These are phyloP conservation scores for Penicillium sp. DNA, from an alignment of 2,329 filamentous ascomycete species.

Conservation along the genomic window DNA sequence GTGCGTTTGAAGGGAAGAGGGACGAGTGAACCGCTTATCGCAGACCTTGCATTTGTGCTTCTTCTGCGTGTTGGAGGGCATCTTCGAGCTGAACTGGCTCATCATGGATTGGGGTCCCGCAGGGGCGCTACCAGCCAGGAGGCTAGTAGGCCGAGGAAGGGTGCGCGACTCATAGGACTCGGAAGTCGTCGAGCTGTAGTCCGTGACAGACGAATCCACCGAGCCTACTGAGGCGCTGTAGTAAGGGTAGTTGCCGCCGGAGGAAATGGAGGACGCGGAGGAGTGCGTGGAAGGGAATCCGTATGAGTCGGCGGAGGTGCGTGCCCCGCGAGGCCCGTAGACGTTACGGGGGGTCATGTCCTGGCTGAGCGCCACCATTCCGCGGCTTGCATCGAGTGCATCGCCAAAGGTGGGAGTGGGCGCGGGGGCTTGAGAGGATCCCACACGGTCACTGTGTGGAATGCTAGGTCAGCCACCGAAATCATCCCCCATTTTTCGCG, in stretches of 20 bases:
- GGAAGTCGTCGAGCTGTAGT: conserved; percentile 87
- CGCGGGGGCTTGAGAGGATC: conserved; percentile 53
- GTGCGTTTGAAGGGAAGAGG: conserved; percentile 92
- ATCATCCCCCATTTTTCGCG: background rate
- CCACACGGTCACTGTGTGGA: conserved; percentile 39
- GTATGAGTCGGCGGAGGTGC: conserved; percentile 82
- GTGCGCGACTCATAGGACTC: conserved; percentile 84
- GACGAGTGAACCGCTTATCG: conserved; percentile 94
- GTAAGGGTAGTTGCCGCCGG: conserved; percentile 78
- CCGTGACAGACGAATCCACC: conserved; percentile 78
- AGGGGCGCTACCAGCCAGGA: conserved; percentile 66
- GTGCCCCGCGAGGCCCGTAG: conserved; percentile 70
- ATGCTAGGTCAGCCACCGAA: conserved; percentile 21
- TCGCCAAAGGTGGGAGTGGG: conserved; percentile 75
- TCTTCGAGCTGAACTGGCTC: conserved; percentile 96
- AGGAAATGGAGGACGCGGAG: conserved; percentile 91
- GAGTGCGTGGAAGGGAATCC: conserved; percentile 88
- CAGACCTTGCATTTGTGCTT: conserved; percentile 99
- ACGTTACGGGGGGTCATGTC: conserved; percentile 86
- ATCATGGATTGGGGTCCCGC: conserved; percentile 96
- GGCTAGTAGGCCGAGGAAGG: conserved; percentile 75
- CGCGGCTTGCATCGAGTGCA: conserved; percentile 87
- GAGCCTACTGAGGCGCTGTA: conserved; percentile 75
- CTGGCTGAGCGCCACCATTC: conserved; percentile 95
- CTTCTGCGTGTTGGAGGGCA: conserved; percentile 94